Evolutionary conservation across 148 eudicot genomes (phyloP).

Genomic region (Linanthus parryae): DNA sequence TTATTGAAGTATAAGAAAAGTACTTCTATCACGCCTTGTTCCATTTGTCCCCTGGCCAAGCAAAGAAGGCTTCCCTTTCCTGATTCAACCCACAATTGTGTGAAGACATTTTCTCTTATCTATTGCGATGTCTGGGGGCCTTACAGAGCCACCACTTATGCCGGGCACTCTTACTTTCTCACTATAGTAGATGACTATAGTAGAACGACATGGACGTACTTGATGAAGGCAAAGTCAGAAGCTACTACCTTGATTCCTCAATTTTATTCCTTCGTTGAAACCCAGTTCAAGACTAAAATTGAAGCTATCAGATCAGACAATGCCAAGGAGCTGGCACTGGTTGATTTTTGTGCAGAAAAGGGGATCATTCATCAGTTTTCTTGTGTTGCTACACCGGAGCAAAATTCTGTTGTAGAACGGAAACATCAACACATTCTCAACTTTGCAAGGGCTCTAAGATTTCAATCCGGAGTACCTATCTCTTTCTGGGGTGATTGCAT

Average conservation of each 20-base stretch:
- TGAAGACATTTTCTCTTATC: neutral
- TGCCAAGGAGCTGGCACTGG: neutral
- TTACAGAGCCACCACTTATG: neutral
- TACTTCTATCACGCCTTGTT: neutral
- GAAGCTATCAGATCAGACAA: neutral
- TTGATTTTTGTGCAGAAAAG: neutral
- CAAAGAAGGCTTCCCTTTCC: neutral
- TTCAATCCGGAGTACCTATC: neutral
- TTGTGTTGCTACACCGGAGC: neutral
- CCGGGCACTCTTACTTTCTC: neutral
- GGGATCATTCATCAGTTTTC: neutral
- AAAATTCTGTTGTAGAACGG: neutral
- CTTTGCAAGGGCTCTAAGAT: neutral
- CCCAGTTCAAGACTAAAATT: neutral
- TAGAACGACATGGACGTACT: neutral
- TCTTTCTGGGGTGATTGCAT: neutral
- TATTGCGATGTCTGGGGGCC: neutral
- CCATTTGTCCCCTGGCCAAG: neutral
- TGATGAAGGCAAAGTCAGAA: neutral
- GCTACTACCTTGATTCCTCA: neutral
- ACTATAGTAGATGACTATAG: neutral
- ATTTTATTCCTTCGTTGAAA: neutral
- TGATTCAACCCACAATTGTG: neutral
- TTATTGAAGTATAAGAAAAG: neutral
- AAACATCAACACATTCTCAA: neutral